A percentile compares a stretch with the other conserved stretches of the same genome.
These are phyloP conservation scores for Curvularia sp. DNA, from an alignment of 2,329 filamentous ascomycete species.

Conservation along the genomic window DNA sequence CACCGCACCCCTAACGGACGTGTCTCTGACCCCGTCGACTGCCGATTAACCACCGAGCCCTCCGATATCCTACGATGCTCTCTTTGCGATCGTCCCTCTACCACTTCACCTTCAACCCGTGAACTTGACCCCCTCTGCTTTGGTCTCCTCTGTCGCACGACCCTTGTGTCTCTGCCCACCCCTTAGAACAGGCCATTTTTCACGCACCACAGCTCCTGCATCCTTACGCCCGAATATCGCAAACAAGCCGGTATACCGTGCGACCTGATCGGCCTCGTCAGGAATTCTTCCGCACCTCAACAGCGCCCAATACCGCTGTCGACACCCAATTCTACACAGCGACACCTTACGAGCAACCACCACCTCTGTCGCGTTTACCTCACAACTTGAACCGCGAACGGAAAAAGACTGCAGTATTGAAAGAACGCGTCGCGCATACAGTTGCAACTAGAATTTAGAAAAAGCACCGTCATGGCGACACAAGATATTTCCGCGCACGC, in stretches of 20 bases:
- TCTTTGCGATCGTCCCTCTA: slow-evolving; percentile 13
- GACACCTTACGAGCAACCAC: slow-evolving; percentile 13
- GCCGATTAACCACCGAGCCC: slow-evolving; percentile 34
- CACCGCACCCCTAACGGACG: slow-evolving; percentile 25
- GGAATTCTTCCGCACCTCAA: slow-evolving; percentile 14
- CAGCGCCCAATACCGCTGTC: slow-evolving; percentile 8
- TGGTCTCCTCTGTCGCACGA: slow-evolving; percentile 33
- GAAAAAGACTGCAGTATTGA: slow-evolving; percentile 23
- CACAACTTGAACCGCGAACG: slow-evolving; percentile 21
- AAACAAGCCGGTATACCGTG: slow-evolving; percentile 4
- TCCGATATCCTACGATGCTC: slow-evolving; percentile 16
- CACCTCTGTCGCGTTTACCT: slow-evolving; percentile 21
- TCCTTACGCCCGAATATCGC: slow-evolving; percentile 5
- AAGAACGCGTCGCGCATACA: slow-evolving; percentile 5
- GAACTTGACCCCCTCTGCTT: slow-evolving; percentile 14
- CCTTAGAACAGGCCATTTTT: slow-evolving; percentile 27
- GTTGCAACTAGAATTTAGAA: not conserved
- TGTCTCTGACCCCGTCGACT: slow-evolving; percentile 27
- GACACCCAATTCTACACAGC: not conserved
- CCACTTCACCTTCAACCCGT: slow-evolving; percentile 24
- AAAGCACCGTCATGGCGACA: slow-evolving; percentile 32
- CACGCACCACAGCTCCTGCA: slow-evolving; percentile 9
- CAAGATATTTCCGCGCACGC: slow-evolving; percentile 37
- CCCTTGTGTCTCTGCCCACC: slow-evolving; percentile 19
- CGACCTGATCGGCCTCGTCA: slow-evolving; percentile 8